phyloP scores from a whole-genome alignment of 306 rosid genomes.

The Gynostemma pentaphyllum region DNA sequence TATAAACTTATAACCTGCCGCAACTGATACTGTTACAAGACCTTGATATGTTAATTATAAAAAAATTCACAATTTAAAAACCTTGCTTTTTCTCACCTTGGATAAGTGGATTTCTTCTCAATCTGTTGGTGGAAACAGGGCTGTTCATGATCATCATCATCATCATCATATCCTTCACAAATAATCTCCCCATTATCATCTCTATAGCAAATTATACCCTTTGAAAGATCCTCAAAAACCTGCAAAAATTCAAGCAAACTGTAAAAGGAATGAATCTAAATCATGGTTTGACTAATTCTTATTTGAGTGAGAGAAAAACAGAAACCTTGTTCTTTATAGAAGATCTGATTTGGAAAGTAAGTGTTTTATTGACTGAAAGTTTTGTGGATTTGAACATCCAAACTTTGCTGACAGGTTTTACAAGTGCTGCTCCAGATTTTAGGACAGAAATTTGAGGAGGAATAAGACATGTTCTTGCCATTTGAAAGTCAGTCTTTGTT shows the following conservation, averaged over 20 bases:
- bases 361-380: conserved; percentile 31
- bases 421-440: conserved; percentile 29
- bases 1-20: no score
- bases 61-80: no score
- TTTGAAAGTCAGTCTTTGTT: conserved; percentile 9
- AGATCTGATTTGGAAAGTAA: conserved; percentile 37
- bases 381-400: conserved; percentile 31
- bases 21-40: no score
- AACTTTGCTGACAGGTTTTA: conserved; percentile 26
- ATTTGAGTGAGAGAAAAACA: neutral
- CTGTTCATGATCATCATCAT: conserved; percentile 88
- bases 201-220: conserved; percentile 71
- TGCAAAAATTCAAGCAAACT: conserved; percentile 17
- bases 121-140: conserved; percentile 50
- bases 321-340: conserved; percentile 67
- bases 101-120: conserved; percentile 25
- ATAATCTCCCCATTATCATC: conserved; percentile 74
- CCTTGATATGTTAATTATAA: no score
- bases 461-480: conserved; percentile 44
- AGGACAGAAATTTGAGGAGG: conserved; percentile 29
- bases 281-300: no score
- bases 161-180: conserved; percentile 94
- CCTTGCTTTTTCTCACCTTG: no score
- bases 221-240: conserved; percentile 70
- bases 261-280: neutral